Conservation (phyloP, 2,329 filamentous ascomycete species). For the Colletotrichum viniferum region DNA sequence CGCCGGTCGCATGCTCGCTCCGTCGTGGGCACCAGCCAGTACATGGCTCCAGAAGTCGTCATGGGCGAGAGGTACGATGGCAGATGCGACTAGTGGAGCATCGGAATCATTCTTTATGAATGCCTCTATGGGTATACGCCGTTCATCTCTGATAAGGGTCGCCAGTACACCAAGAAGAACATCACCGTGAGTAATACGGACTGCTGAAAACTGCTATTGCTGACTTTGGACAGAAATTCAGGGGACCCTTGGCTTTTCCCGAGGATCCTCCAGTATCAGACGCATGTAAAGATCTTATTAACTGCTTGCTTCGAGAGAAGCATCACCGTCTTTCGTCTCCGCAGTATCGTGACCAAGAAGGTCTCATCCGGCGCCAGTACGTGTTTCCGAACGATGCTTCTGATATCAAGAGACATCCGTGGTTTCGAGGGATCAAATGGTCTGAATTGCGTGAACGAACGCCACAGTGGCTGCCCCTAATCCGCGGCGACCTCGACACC, state of each 20-base stretch:
- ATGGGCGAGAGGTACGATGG: constrained; percentile 84
- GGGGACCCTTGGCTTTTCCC: constrained; percentile 74
- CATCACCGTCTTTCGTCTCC: constrained; percentile 74
- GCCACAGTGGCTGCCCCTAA: constrained; percentile 81
- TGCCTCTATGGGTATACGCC: constrained; percentile 92
- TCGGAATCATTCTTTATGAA: constrained; percentile 93
- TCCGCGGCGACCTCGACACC: constrained; percentile 73
- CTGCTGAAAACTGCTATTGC: not conserved
- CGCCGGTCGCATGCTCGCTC: constrained; percentile 79
- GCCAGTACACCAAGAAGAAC: constrained; percentile 83
- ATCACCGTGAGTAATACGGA: constrained; percentile 66
- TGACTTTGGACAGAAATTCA: constrained; percentile 62
- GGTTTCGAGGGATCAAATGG: constrained; percentile 84
- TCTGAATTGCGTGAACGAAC: constrained; percentile 69
- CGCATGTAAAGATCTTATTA: constrained; percentile 79
- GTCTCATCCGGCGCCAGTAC: constrained; percentile 48
- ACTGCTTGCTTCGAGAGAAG: constrained; percentile 73
- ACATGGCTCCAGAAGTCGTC: constrained; percentile 97
- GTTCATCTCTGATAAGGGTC: constrained; percentile 78
- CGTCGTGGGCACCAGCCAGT: constrained; percentile 93
- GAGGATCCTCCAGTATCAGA: constrained; percentile 65
- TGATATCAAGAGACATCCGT: constrained; percentile 88
- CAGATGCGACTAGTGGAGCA: constrained; percentile 95
- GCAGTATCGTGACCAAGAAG: constrained; percentile 15
- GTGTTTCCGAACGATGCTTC: constrained; percentile 86